phyloP scores from a whole-genome alignment of 495 filamentous ascomycete genomes.

The Monascus purpureus region DNA sequence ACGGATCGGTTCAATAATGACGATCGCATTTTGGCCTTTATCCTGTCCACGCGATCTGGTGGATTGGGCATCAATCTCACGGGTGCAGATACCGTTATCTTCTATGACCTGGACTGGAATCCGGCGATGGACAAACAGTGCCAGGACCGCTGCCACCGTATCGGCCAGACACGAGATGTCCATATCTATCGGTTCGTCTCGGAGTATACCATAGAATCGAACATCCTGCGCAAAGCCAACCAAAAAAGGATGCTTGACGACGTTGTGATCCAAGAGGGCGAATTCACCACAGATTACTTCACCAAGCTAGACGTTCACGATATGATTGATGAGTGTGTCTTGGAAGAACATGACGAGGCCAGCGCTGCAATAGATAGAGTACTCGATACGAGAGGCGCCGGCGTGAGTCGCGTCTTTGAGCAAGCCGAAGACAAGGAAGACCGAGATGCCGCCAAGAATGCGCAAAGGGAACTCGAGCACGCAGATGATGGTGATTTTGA shows the following conservation, averaged over 20 bases:
- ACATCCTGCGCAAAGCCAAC: slow-evolving; percentile 89
- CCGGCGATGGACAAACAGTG: slow-evolving; percentile 99
- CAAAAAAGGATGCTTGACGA: slow-evolving; percentile 98
- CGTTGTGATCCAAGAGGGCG: slow-evolving; percentile 95
- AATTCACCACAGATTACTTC: slow-evolving; percentile 97
- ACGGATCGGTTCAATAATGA: slow-evolving; percentile 98
- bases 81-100: slow-evolving; percentile 71
- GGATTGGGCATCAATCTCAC: slow-evolving; percentile 79
- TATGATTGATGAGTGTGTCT: slow-evolving; percentile 48
- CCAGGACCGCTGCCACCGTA: slow-evolving; percentile 94
- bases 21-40: slow-evolving; percentile 81
- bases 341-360: slow-evolving; percentile 46
- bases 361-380: slow-evolving; percentile 79
- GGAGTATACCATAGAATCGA: slow-evolving; percentile 97
- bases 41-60: slow-evolving; percentile 86
- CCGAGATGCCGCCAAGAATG: slow-evolving; percentile 69
- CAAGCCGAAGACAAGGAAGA: slow-evolving; percentile 90
- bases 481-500: slow-evolving; percentile 85
- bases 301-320: slow-evolving; percentile 60
- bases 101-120: slow-evolving; percentile 97
- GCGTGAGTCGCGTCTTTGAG: slow-evolving; percentile 54
- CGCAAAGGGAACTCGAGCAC: slow-evolving; percentile 74
- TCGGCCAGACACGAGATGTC: slow-evolving; percentile 95
- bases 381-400: slow-evolving; percentile 43
- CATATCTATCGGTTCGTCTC: slow-evolving; percentile 96